These are phyloP conservation scores for Aspergillus mulundensis DNA, from an alignment of 495 filamentous ascomycete genomes.

Conservation along the genomic window DNA sequence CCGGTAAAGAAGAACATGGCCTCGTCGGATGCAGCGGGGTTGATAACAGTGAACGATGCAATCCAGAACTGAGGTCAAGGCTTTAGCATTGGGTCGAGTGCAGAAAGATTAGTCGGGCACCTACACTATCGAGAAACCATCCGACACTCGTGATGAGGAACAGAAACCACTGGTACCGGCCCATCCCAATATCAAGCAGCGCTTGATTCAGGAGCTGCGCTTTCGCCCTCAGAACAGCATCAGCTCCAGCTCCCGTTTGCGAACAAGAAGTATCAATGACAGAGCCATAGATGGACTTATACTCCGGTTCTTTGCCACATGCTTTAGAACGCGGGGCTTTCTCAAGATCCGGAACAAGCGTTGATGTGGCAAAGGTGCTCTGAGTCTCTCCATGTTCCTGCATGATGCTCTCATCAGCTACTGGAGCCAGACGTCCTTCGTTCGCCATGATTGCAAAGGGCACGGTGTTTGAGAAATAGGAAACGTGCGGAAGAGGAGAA, in stretches of 20 bases:
- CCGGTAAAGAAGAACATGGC: background rate
- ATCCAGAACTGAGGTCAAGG: constrained; percentile 29
- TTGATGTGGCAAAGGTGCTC: constrained; percentile 19
- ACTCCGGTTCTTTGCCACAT: background rate
- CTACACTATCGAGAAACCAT: too few relatives aligned
- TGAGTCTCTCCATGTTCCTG: constrained; percentile 15
- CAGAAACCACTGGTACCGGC: constrained; percentile 71
- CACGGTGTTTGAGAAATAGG: too few relatives aligned
- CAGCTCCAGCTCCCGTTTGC: background rate
- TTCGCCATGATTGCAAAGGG: too few relatives aligned
- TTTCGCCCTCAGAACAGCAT: constrained; percentile 34
- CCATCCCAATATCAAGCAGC: constrained; percentile 70
- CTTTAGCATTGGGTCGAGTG: too few relatives aligned
- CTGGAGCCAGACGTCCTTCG: too few relatives aligned
- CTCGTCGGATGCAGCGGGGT: constrained; percentile 16
- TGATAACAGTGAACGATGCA: constrained; percentile 15
- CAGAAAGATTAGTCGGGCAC: too few relatives aligned
- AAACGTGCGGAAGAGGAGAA: too few relatives aligned
- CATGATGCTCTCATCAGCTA: too few relatives aligned
- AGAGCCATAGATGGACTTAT: background rate
- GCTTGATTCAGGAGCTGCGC: constrained; percentile 7
- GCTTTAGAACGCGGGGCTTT: constrained; percentile 13
- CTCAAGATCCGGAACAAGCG: constrained; percentile 18
- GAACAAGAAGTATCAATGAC: background rate
- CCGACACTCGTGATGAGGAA: constrained; percentile 71